Percentiles rank a stretch among this genome's conserved stretches.
phyloP scores from a whole-genome alignment of 768 basidiomycete species.

The Phaeotremella skinneri region DNA sequence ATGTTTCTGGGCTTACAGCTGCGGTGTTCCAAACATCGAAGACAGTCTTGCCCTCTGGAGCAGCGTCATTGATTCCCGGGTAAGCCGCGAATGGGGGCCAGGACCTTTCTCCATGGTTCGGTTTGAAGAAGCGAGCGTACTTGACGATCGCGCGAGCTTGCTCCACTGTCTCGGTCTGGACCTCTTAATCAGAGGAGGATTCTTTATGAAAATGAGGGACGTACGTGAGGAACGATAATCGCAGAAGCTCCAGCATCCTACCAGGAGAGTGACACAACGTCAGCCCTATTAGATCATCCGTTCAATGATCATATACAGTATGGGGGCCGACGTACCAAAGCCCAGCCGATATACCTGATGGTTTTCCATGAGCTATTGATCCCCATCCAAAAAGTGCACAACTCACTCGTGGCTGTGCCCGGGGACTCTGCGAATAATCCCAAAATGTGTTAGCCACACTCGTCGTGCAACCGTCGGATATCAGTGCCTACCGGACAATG shows the following conservation, averaged over 20 bases:
- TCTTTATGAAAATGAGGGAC: background rate
- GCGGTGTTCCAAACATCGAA: slow-evolving; percentile 21
- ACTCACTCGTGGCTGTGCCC: background rate
- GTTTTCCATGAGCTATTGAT: background rate
- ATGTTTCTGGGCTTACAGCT: slow-evolving; percentile 9
- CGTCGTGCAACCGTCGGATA: too few relatives aligned
- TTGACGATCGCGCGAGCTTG: slow-evolving; percentile 2
- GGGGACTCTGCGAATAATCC: background rate
- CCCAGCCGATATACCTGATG: slow-evolving; percentile 5
- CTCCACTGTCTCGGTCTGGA: slow-evolving; percentile 10
- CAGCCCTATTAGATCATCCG: slow-evolving; percentile 5
- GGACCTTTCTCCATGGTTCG: slow-evolving; percentile 15
- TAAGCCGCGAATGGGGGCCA: slow-evolving; percentile 19
- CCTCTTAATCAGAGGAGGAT: background rate
- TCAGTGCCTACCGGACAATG: slow-evolving; percentile 1
- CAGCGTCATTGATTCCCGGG: slow-evolving; percentile 22
- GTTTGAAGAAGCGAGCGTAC: background rate
- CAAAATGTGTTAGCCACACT: too few relatives aligned
- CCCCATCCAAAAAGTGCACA: background rate
- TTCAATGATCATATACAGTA: background rate
- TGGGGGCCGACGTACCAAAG: slow-evolving; percentile 1
- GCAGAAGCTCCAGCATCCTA: slow-evolving; percentile 13
- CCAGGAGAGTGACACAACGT: too few relatives aligned
- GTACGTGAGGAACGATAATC: slow-evolving; percentile 8
- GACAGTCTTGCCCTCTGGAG: slow-evolving; percentile 3